Conservation (phyloP, 2,329 filamentous ascomycete species). For the Sphaerostilbella broomeana region DNA sequence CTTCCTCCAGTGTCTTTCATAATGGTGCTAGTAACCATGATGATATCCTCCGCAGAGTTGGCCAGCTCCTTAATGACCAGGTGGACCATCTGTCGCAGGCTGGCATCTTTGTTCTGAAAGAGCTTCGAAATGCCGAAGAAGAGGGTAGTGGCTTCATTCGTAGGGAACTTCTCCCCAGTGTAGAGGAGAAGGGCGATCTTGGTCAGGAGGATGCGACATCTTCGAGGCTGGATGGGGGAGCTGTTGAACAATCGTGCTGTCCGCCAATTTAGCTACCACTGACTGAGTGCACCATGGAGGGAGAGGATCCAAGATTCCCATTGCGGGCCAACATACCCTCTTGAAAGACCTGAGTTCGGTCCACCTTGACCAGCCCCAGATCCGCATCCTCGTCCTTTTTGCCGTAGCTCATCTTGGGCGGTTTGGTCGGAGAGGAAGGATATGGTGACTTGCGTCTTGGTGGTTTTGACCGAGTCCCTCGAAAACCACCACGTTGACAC, state of each 20-base stretch:
- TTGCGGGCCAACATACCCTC: conserved; percentile 61
- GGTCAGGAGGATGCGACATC: conserved; percentile 94
- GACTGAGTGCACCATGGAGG: conserved; percentile 15
- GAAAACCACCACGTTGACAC: conserved; percentile 36
- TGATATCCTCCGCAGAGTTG: conserved; percentile 92
- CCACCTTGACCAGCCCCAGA: conserved; percentile 88
- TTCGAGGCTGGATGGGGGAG: conserved; percentile 91
- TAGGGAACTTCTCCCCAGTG: conserved; percentile 94
- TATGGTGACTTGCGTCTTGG: conserved; percentile 29
- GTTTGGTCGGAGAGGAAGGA: conserved; percentile 24
- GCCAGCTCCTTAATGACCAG: conserved; percentile 96
- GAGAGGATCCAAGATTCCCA: conserved; percentile 16
- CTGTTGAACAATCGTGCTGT: conserved; percentile 95
- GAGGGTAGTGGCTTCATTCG: conserved; percentile 92
- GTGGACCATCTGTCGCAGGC: conserved; percentile 97
- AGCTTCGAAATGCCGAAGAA: conserved; percentile 99
- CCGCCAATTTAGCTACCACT: conserved; percentile 29
- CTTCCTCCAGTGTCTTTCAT: conserved; percentile 99
- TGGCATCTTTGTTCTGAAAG: conserved; percentile 99
- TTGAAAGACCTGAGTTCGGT: conserved; percentile 96
- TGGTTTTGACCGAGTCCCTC: conserved; percentile 25
- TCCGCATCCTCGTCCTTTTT: conserved; percentile 99
- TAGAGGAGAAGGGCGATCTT: conserved; percentile 96
- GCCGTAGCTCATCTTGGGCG: conserved; percentile 81
- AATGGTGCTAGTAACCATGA: conserved; percentile 98